Evolutionary conservation across 441 rosid genomes (phyloP).

Genomic region (Gossypium laxum): DNA sequence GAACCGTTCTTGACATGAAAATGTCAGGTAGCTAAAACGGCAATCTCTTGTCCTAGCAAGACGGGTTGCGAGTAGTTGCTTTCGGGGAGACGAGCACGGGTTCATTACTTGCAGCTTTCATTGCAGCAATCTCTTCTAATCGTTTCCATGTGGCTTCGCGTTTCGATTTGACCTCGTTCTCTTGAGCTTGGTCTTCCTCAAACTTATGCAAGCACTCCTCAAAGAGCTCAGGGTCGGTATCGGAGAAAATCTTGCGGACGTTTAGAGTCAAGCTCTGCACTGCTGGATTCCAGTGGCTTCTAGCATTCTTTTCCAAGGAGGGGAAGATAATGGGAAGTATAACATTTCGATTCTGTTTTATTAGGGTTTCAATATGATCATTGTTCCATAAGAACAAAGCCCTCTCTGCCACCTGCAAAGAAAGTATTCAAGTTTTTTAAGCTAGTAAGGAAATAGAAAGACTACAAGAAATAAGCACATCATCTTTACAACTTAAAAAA

Average conservation of each 20-base stretch:
- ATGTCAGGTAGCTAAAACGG: neutral
- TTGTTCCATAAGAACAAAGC: constrained; percentile 87
- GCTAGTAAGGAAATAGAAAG: too few species aligned
- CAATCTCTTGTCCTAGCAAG: constrained; percentile 25
- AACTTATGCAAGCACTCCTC: constrained; percentile 66
- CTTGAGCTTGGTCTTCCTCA: constrained; percentile 48
- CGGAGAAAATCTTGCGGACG: constrained; percentile 69
- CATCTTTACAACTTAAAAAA: neutral
- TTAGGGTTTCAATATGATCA: constrained; percentile 72
- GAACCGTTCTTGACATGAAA: constrained; percentile 9
- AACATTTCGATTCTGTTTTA: constrained; percentile 61
- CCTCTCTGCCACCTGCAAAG: constrained; percentile 72
- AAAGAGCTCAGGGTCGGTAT: constrained; percentile 56
- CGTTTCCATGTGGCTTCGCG: constrained; percentile 67
- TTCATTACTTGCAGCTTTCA: constrained; percentile 44
- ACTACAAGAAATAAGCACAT: too few species aligned
- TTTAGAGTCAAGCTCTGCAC: constrained; percentile 79
- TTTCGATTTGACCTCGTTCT: constrained; percentile 39
- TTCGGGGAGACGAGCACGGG: constrained; percentile 40
- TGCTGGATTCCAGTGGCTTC: constrained; percentile 76
- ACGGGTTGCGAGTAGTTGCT: constrained; percentile 17
- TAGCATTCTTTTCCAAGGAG: constrained; percentile 62
- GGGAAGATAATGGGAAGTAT: constrained; percentile 74
- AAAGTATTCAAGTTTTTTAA: too few species aligned
- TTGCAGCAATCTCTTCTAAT: constrained; percentile 65